Evolutionary conservation across 495 filamentous ascomycete genomes (phyloP).

Genomic region (Hypoxylon subgilvum): DNA sequence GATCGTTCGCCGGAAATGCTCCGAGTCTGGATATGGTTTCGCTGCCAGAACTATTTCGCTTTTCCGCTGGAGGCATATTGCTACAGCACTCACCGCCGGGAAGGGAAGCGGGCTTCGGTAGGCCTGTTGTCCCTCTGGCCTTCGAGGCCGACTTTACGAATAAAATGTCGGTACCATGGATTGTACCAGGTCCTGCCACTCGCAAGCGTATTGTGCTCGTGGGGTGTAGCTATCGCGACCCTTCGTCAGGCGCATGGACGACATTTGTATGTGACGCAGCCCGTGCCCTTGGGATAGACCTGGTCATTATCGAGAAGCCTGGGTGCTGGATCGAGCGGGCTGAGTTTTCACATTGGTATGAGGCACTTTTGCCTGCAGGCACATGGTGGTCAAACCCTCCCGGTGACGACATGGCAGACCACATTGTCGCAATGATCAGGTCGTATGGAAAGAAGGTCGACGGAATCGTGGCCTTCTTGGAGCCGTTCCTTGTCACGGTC

Average conservation of each 20-base stretch:
- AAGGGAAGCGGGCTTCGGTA: background rate
- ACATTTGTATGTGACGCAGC: conserved; percentile 47
- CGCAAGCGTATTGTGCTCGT: conserved; percentile 47
- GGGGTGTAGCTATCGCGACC: conserved; percentile 46
- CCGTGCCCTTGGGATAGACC: conserved; percentile 48
- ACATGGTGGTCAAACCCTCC: conserved; percentile 40
- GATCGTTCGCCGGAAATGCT: conserved; percentile 13
- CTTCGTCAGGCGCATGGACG: conserved; percentile 44
- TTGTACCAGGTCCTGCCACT: conserved; percentile 27
- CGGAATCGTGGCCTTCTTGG: conserved; percentile 48
- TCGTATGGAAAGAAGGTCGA: conserved; percentile 45
- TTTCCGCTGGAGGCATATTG: conserved; percentile 32
- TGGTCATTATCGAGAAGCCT: conserved; percentile 54
- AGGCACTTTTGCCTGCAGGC: conserved; percentile 37
- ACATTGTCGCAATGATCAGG: conserved; percentile 42
- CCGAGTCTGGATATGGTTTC: conserved; percentile 11
- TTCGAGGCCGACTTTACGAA: conserved; percentile 33
- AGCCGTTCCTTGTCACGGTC: conserved; percentile 48
- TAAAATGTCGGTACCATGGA: conserved; percentile 41
- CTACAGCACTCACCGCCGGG: background rate
- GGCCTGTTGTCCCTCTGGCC: background rate
- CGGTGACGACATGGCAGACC: conserved; percentile 41
- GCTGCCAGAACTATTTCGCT: conserved; percentile 23
- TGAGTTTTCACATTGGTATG: conserved; percentile 45
- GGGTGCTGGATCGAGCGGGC: conserved; percentile 55